Conservation (phyloP, 164 flowering plant species). For the Berberis vulgaris region DNA sequence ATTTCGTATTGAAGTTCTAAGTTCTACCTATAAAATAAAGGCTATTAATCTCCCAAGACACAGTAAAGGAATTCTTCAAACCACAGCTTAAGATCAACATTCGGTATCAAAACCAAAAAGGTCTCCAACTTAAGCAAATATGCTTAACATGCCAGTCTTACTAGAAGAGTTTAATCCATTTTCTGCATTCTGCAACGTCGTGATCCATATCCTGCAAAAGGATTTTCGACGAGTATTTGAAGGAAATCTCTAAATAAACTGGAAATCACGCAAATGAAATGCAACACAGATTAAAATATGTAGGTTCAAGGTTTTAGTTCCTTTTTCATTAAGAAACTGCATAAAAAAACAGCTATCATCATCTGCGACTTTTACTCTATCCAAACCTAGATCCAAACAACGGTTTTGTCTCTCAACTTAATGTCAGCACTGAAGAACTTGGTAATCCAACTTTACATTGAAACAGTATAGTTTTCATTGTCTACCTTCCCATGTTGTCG, state of each 20-base stretch:
- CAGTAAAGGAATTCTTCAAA: too few species aligned
- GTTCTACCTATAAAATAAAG: too few species aligned
- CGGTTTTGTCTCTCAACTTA: slow-evolving; percentile 1
- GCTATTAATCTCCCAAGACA: too few species aligned
- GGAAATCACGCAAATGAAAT: slow-evolving; percentile 1
- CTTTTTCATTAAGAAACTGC: background rate
- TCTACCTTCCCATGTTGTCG: background rate
- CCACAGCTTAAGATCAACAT: background rate
- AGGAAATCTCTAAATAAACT: slow-evolving; percentile 1
- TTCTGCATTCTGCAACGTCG: slow-evolving; percentile 9
- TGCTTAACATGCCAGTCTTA: slow-evolving; percentile 3
- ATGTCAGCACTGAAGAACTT: slow-evolving; percentile 1
- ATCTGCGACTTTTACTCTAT: background rate
- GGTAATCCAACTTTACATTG: slow-evolving; percentile 42
- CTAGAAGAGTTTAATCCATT: slow-evolving; percentile 9
- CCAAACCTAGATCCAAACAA: slow-evolving; percentile 12
- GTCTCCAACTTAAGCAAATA: slow-evolving; percentile 3
- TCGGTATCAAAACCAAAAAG: background rate
- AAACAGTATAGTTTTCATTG: background rate
- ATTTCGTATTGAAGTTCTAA: too few species aligned
- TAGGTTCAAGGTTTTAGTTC: background rate
- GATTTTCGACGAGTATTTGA: slow-evolving; percentile 8
- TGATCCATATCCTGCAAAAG: slow-evolving; percentile 11
- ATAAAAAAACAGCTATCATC: background rate
- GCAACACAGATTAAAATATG: background rate